Evolutionary conservation across 2,329 filamentous ascomycete species (phyloP), one percentile per base, ranked within the genome.

Genomic region (Pseudogymnoascus sp.): DNA sequence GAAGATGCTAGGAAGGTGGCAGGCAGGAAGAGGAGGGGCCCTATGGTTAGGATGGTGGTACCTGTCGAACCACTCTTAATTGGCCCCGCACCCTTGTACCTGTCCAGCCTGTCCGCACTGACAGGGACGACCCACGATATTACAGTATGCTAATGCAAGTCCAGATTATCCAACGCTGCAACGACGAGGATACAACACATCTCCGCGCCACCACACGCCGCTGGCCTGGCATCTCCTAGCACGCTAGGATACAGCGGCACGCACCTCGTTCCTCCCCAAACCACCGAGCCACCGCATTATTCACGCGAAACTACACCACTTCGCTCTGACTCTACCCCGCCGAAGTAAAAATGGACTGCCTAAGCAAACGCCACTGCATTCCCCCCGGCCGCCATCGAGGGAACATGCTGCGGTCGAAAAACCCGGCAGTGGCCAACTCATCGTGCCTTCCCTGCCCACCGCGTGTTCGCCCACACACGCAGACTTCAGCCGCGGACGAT

Each of bases 141-240:
- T 56, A 56, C 50, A 56, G 10, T 56, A 33, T 56, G 50, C 50
- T 56, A 56, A 56, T 56, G 50, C 50, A 33, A 56, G 50, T 56
- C 50, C 5, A 56, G 50, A 56, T 56, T 56, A 56, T 56, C 17
- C 50, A 19, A 13, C 11, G 50, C 29, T 33, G n/a, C 4, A 13
- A 19, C 9, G 5, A 56, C 29, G 29, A 56, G 50, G 26, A 33
- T 56, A 56, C 50, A 26, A 56, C 4, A 19, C n/a, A 56, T 56
- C 50, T 56, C 50, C 26, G 26, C 29, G n/a, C 50, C 50, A 31
- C 26, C 50, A 19, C 26, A 13, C 26, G 50, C 26, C 26, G 50
- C 26, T 4, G 50, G 50, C n/a, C 50, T 56, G n/a, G 26, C 50
- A 56, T 56, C 17, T 56, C 29, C 10, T n/a, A 33, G 50, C 50